Base-by-base conservation (phyloP, 192 early-diverging fungal species). In the Rhizoclosmatium sp. region DNA sequence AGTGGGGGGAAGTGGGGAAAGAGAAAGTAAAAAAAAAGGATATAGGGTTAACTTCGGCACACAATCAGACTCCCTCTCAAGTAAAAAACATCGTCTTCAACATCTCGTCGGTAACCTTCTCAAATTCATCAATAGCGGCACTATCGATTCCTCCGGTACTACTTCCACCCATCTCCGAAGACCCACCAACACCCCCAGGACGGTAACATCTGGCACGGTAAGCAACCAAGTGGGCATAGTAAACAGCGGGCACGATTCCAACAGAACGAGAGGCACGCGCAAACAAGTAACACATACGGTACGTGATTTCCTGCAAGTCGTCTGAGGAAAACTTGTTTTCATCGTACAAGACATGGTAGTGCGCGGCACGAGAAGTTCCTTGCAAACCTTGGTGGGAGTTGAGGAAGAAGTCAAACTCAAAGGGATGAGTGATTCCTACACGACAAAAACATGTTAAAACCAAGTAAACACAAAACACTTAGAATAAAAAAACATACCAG, bases 331-430 rank as follows among this genome's bases (percentile, higher is more conserved):
- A 94, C 23, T 87, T 85, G 75, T 92, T 91, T 54, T 97, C 96
- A 64, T 98, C 94, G 67, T 90, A 85, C 39, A 98, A 71, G n/a
- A 96, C 95, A 61, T 92, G 90, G 85, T 98, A 98, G 69, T 93
- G 91, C 0, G 92, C 92, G 4, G 96, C 94, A 4, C 95, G 88
- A 2, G 94, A 96, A 3, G 95, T 96, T 51, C 97, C 96, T 80
- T 95, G 94, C 16, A 96, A 80, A 40, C 96, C 94, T 3, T 90
- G 86, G 65, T 98, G 97, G 44, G 93, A 90, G 73, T 91, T 90
- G 19, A 91, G 81, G 70, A 92, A 94, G 76, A 98, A 98, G 69
- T 98, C 94, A 72, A 92, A 93, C 48, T 94, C 90, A 23, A 83
- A 84, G 0, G 95, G 95, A 81, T 96, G 93, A 1, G 89, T 90